These are phyloP conservation scores for Cylindrodendrum hubeiense DNA, from an alignment of 2,329 filamentous ascomycete species.

Conservation along the genomic window DNA sequence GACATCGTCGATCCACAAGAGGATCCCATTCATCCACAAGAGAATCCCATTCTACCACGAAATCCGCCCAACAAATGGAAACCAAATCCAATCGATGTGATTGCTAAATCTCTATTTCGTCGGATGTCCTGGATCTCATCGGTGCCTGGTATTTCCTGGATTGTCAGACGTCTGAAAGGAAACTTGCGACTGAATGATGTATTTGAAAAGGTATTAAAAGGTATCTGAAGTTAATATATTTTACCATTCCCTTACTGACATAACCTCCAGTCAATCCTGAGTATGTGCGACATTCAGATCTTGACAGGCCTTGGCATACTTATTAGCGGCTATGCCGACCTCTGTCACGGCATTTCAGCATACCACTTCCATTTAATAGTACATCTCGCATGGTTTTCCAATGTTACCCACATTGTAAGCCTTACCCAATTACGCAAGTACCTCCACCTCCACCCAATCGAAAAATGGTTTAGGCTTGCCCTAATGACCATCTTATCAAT, in stretches of 20 bases:
- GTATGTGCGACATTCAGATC: slow-evolving; percentile 18
- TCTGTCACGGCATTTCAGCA: background rate
- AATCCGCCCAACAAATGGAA: background rate
- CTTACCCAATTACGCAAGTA: slow-evolving; percentile 9
- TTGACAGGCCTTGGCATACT: slow-evolving; percentile 18
- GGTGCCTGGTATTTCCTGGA: no score
- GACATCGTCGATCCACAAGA: no score
- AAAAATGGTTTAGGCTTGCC: slow-evolving; percentile 1
- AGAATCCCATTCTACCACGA: background rate
- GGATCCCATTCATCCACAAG: no score
- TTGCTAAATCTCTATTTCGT: no score
- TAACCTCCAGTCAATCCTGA: slow-evolving; percentile 3
- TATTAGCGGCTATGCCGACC: slow-evolving; percentile 6
- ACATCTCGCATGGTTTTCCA: slow-evolving; percentile 21
- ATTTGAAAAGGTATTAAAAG: background rate
- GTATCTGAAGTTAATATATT: no score
- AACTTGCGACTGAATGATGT: background rate
- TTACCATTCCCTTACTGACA: background rate
- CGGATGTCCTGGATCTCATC: no score
- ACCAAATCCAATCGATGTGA: background rate
- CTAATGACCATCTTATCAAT: slow-evolving; percentile 3
- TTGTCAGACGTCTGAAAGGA: no score
- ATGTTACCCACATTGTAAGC: slow-evolving; percentile 15
- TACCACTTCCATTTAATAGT: slow-evolving; percentile 17
- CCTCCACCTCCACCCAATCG: background rate